These are phyloP conservation scores for Jacaranda mimosifolia DNA, from an alignment of 257 asterid genomes.

Conservation along the genomic window DNA sequence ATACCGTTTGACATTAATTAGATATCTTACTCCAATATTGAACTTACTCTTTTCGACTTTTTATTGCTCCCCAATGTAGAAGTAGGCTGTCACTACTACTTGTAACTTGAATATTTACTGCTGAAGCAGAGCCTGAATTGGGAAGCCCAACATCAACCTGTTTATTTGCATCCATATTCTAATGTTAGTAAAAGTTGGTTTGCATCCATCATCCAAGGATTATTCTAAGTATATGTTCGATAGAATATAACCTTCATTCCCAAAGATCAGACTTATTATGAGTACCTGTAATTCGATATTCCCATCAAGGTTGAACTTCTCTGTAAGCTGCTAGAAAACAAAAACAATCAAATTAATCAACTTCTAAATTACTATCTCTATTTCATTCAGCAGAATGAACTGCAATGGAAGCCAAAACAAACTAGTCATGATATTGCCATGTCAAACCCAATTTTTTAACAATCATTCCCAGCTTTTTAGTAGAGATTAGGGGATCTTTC, in stretches of 20 bases:
- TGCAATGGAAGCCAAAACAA: constrained; percentile 26
- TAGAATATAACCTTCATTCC: constrained; percentile 16
- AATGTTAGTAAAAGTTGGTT: constrained; percentile 27
- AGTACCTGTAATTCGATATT: constrained; percentile 86
- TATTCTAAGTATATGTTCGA: constrained; percentile 7
- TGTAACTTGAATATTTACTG: constrained; percentile 66
- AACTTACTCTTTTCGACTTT: constrained; percentile 63
- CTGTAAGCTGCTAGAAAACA: constrained; percentile 56
- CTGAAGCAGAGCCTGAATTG: constrained; percentile 55
- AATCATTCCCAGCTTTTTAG: constrained; percentile 20
- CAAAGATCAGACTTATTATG: constrained; percentile 21
- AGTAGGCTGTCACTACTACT: constrained; percentile 58
- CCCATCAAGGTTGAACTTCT: constrained; percentile 81
- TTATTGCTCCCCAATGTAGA: constrained; percentile 96
- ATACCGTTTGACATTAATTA: constrained; percentile 25
- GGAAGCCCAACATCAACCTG: constrained; percentile 86
- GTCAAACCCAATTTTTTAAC: constrained; percentile 7
- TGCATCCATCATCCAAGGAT: constrained; percentile 22
- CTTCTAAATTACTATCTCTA: constrained; percentile 17
- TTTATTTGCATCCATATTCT: constrained; percentile 40
- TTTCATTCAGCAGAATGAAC: constrained; percentile 27
- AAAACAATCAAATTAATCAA: constrained; percentile 30
- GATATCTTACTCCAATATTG: constrained; percentile 23
- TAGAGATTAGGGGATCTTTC: constrained; percentile 9
- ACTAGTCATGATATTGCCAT: constrained; percentile 10